These are phyloP conservation scores for Phytophthora europaea DNA, from an alignment of 352 stramenopile genomes.

Conservation along the genomic window DNA sequence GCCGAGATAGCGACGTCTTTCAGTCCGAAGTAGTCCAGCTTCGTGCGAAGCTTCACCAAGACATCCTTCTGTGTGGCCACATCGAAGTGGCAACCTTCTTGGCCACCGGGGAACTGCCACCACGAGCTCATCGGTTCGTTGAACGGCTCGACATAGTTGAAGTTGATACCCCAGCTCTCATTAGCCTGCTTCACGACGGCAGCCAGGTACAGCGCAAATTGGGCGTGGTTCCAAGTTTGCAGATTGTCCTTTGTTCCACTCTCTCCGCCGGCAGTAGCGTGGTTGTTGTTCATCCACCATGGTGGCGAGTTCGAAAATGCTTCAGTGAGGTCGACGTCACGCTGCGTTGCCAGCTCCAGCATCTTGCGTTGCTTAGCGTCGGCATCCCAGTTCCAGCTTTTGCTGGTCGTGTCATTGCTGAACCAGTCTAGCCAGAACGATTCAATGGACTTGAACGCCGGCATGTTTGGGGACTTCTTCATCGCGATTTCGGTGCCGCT, in stretches of 20 bases:
- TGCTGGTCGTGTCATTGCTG: slow-evolving; percentile 43
- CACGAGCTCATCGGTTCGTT: slow-evolving; percentile 60
- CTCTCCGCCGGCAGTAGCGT: slow-evolving; percentile 49
- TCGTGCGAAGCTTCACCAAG: slow-evolving; percentile 43
- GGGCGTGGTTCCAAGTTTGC: slow-evolving; percentile 47
- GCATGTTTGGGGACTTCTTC: slow-evolving; percentile 54
- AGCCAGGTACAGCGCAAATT: slow-evolving; percentile 56
- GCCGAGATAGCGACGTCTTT: slow-evolving; percentile 37
- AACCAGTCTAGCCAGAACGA: slow-evolving; percentile 59
- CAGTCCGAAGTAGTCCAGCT: slow-evolving; percentile 41
- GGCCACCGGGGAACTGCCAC: slow-evolving; percentile 51
- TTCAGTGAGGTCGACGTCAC: slow-evolving; percentile 52
- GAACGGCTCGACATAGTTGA: slow-evolving; percentile 65
- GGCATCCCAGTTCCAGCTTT: slow-evolving; percentile 57
- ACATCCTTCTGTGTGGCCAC: slow-evolving; percentile 50
- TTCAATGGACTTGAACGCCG: slow-evolving; percentile 56
- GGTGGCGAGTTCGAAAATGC: slow-evolving; percentile 67
- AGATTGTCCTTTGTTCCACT: slow-evolving; percentile 54
- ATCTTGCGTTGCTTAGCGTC: slow-evolving; percentile 54
- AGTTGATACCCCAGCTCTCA: slow-evolving; percentile 54
- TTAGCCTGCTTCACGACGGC: slow-evolving; percentile 48
- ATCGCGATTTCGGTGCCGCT: slow-evolving; percentile 45
- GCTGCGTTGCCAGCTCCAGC: slow-evolving; percentile 39
- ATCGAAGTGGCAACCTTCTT: slow-evolving; percentile 59
- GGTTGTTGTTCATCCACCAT: slow-evolving; percentile 71